phyloP scores from a whole-genome alignment of 345 rosid genomes.

The Gossypium arboreum region DNA sequence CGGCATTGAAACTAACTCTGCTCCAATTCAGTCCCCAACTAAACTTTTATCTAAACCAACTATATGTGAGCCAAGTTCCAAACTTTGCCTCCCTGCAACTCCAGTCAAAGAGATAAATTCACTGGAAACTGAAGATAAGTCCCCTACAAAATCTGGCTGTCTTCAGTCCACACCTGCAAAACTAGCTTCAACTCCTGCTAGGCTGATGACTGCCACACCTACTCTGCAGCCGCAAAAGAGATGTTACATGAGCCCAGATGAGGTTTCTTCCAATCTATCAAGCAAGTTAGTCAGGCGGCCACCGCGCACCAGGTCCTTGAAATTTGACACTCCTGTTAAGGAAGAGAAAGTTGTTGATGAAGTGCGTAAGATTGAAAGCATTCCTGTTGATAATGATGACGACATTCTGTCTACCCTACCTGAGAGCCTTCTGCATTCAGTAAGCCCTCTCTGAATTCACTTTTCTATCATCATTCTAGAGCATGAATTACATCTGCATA shows the following conservation, averaged over 20 bases:
- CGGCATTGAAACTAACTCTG: conserved; percentile 17
- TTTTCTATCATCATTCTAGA: not conserved
- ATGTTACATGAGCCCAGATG: conserved; percentile 49
- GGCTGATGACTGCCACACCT: conserved; percentile 45
- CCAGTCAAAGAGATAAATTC: conserved; percentile 34
- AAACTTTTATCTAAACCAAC: conserved; percentile 18
- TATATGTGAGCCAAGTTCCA: not conserved
- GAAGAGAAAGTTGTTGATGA: conserved; percentile 25
- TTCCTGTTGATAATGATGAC: conserved; percentile 21
- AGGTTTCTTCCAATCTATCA: conserved; percentile 33
- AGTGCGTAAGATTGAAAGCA: conserved; percentile 18
- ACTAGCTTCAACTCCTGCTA: conserved; percentile 51
- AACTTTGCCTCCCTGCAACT: conserved; percentile 27
- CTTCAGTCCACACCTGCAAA: conserved; percentile 60
- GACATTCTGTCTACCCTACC: conserved; percentile 51
- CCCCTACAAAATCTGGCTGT: conserved; percentile 26
- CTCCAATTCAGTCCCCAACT: conserved; percentile 26
- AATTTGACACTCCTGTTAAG: conserved; percentile 46
- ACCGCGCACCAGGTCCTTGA: conserved; percentile 51
- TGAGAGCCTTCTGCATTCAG: conserved; percentile 52
- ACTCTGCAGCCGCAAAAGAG: conserved; percentile 41
- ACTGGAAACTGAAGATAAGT: conserved; percentile 7
- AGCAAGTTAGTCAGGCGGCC: conserved; percentile 64
- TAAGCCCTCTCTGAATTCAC: conserved; percentile 31
- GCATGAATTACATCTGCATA: conserved; percentile 2